Evolutionary conservation across 805 yeast genomes (phyloP).

Genomic region (Pichia eremophila): DNA sequence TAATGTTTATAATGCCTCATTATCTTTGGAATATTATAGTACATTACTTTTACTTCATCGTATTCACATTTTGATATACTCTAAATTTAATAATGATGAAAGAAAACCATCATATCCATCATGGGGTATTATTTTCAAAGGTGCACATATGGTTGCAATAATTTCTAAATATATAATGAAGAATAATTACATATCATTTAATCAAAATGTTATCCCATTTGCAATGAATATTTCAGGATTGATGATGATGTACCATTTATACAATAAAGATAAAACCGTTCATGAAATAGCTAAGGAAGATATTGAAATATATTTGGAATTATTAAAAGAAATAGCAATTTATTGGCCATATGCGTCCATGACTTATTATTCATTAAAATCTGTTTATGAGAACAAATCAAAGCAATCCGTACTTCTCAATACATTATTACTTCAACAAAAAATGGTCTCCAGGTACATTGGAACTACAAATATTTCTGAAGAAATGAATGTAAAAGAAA

Average conservation of each 20-base stretch:
- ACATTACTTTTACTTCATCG: slow-evolving; percentile 65
- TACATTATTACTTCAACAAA: background rate
- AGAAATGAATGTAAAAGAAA: background rate
- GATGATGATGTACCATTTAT: slow-evolving; percentile 62
- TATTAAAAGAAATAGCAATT: slow-evolving; percentile 34
- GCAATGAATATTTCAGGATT: slow-evolving; percentile 55
- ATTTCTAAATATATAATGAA: slow-evolving; percentile 48
- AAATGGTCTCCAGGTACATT: background rate
- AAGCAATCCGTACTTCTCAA: slow-evolving; percentile 9
- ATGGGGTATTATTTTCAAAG: slow-evolving; percentile 75
- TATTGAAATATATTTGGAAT: slow-evolving; percentile 18
- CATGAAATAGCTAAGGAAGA: slow-evolving; percentile 18
- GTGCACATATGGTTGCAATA: slow-evolving; percentile 65
- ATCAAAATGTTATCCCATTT: slow-evolving; percentile 26
- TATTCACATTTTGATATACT: slow-evolving; percentile 44
- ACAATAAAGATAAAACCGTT: slow-evolving; percentile 19
- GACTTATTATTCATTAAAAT: slow-evolving; percentile 41
- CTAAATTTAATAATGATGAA: slow-evolving; percentile 14
- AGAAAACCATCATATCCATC: slow-evolving; percentile 38
- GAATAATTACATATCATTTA: slow-evolving; percentile 42
- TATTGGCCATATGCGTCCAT: slow-evolving; percentile 45
- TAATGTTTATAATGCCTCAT: slow-evolving; percentile 29
- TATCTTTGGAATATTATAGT: slow-evolving; percentile 67
- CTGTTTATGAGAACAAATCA: slow-evolving; percentile 27
- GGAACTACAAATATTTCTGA: background rate